Evolutionary conservation across 1,284 basidiomycete genomes (phyloP), one percentile per base, ranked within the genome.

Genomic region (Limonomyces culmigenus): DNA sequence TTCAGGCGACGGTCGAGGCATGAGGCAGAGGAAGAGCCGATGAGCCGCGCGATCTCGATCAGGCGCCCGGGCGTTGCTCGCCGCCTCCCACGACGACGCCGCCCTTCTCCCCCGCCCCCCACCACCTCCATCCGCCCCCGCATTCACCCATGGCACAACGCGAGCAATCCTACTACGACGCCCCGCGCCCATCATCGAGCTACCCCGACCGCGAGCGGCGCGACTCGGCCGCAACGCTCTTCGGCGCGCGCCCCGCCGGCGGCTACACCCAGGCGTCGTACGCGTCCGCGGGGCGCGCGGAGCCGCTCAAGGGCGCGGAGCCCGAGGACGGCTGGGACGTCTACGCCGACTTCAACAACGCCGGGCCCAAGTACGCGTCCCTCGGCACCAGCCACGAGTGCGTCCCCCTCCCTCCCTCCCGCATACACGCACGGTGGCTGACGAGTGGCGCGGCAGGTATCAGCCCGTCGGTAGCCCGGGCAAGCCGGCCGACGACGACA

Each of bases 301-400:
- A 80, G 47, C 80, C 80, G 5, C 52, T 84, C 41, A 80, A 79
- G 50, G 75, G 73, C 12, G 54, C 60, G 35, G 77, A 80, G 42
- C 78, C 81, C 47, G 60, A 63, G 41, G 53, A 56, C 29, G 61
- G 64, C 5, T 89, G 83, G 68, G 81, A 92, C 49, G 74, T 92
- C 27, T 85, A 77, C 50, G 84, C 86, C 6, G 87, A 92, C 58
- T 92, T 92, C 54, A 89, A 92, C 59, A 91, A 89, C 45, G 52
- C 69, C 3, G 87, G 87, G 1, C 87, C 85, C 15, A 63, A 67
- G 43, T 91, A 89, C 53, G 79, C 79, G 47, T 54, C 59, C 32
- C 41, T 46, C 43, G 53, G 35, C 45, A 50, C 53, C 31, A 53
- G 57, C 21, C 45, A 53, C 31, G 58, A 47, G 62, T 67, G 39